These are phyloP conservation scores for Apiospora saccharicola DNA, from an alignment of 2,329 filamentous ascomycete genomes.

Conservation along the genomic window DNA sequence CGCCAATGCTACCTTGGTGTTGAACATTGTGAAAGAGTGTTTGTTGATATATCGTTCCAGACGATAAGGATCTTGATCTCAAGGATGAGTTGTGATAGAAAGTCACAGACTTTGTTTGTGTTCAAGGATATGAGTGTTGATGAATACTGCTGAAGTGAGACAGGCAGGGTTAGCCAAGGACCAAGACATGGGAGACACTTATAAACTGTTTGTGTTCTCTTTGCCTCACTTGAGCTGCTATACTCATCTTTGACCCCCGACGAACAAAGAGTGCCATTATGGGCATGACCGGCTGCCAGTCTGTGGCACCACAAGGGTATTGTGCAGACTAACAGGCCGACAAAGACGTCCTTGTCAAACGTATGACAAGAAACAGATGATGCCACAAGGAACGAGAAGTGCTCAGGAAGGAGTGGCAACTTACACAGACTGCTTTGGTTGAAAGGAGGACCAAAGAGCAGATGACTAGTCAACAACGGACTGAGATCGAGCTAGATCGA, in stretches of 20 bases:
- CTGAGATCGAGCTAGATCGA: constrained; percentile 30
- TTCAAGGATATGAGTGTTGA: constrained; percentile 28
- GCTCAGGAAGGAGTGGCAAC: background rate
- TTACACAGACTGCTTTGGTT: constrained; percentile 25
- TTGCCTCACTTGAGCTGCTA: constrained; percentile 26
- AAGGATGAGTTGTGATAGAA: constrained; percentile 26
- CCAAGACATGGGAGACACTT: background rate
- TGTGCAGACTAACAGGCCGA: background rate
- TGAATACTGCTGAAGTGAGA: constrained; percentile 17
- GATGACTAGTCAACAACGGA: constrained; percentile 34
- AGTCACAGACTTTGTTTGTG: constrained; percentile 23
- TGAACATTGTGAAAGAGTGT: constrained; percentile 57
- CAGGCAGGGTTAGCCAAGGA: constrained; percentile 25
- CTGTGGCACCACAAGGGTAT: background rate
- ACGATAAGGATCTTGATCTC: constrained; percentile 41
- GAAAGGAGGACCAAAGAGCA: constrained; percentile 22
- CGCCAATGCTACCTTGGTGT: constrained; percentile 57
- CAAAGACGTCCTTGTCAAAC: background rate
- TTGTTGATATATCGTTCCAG: constrained; percentile 49
- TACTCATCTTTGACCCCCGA: constrained; percentile 8
- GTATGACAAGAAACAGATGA: constrained; percentile 1
- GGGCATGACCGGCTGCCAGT: background rate
- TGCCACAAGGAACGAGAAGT: background rate
- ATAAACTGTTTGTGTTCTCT: background rate
- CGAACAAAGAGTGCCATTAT: background rate